Evolutionary conservation across 2,329 filamentous ascomycete genomes (phyloP).

Genomic region (Paracoccidioides lutzii): DNA sequence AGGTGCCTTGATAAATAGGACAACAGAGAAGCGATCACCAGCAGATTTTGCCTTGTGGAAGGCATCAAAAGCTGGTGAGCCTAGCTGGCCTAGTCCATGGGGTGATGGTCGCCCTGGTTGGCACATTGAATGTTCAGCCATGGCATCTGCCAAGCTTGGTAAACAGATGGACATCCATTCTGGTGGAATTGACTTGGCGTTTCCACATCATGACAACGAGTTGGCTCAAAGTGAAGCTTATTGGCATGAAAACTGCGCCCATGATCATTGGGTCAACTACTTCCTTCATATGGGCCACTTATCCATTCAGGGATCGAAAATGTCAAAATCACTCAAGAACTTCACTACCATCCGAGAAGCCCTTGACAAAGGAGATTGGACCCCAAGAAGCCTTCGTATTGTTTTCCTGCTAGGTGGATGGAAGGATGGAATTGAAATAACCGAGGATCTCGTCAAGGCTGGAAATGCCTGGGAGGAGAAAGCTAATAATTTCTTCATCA

Average conservation of each 20-base stretch:
- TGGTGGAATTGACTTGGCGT: slow-evolving; percentile 79
- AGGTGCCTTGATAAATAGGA: slow-evolving; percentile 55
- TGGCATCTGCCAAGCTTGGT: slow-evolving; percentile 83
- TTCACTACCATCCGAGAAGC: slow-evolving; percentile 88
- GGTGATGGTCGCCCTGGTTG: slow-evolving; percentile 79
- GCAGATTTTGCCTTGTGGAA: slow-evolving; percentile 94
- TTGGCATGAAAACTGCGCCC: slow-evolving; percentile 40
- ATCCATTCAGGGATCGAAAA: slow-evolving; percentile 79
- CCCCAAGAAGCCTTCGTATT: slow-evolving; percentile 64
- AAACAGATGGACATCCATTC: slow-evolving; percentile 83
- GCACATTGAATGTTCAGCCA: slow-evolving; percentile 95
- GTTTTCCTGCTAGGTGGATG: slow-evolving; percentile 80
- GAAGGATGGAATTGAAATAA: slow-evolving; percentile 87
- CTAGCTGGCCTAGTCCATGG: slow-evolving; percentile 80
- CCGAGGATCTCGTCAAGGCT: slow-evolving; percentile 62
- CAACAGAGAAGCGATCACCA: slow-evolving; percentile 55
- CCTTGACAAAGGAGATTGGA: slow-evolving; percentile 55
- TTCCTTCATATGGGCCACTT: slow-evolving; percentile 93
- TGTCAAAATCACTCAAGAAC: slow-evolving; percentile 93
- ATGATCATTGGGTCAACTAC: slow-evolving; percentile 78
- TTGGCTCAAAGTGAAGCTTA: slow-evolving; percentile 84
- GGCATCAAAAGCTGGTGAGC: slow-evolving; percentile 79
- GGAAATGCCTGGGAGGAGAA: slow-evolving; percentile 69
- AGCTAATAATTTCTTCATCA: slow-evolving; percentile 57
- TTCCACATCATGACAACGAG: slow-evolving; percentile 90